Evolutionary conservation across 345 rosid genomes (phyloP).

Genomic region (Moricandia moricandioides): DNA sequence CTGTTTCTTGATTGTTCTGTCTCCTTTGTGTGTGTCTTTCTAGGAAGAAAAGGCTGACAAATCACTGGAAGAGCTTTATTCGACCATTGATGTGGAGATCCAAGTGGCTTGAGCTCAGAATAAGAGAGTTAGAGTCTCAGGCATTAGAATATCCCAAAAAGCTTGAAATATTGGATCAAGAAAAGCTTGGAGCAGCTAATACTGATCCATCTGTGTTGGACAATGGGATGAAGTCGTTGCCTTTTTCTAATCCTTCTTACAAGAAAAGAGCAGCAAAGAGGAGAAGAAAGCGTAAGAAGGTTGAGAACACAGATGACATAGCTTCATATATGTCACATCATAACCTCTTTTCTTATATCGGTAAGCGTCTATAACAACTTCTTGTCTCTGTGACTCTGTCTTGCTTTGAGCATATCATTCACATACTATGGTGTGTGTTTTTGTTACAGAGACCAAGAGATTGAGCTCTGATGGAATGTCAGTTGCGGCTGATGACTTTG

Average conservation of each 20-base stretch:
- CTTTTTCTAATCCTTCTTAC: slow-evolving; percentile 54
- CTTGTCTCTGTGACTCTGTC: background rate
- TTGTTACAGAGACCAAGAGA: slow-evolving; percentile 65
- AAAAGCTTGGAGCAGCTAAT: slow-evolving; percentile 38
- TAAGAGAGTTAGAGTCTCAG: slow-evolving; percentile 67
- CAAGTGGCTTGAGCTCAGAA: slow-evolving; percentile 82
- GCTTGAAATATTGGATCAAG: slow-evolving; percentile 48
- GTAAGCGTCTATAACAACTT: slow-evolving; percentile 38
- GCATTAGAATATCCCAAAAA: slow-evolving; percentile 58
- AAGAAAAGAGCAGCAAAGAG: slow-evolving; percentile 60
- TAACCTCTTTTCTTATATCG: slow-evolving; percentile 65
- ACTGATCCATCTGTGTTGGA: slow-evolving; percentile 47
- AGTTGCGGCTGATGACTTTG: slow-evolving; percentile 54
- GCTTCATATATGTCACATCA: slow-evolving; percentile 60
- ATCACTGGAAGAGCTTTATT: slow-evolving; percentile 79
- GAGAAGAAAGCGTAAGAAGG: slow-evolving; percentile 69
- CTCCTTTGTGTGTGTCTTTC: slow-evolving; percentile 6
- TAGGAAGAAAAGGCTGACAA: slow-evolving; percentile 84
- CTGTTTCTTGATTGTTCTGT: background rate
- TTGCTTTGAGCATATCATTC: slow-evolving; percentile 5
- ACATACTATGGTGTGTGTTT: background rate
- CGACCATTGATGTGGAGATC: slow-evolving; percentile 90
- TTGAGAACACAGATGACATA: slow-evolving; percentile 56
- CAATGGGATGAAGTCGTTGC: slow-evolving; percentile 57
- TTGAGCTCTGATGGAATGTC: slow-evolving; percentile 55